These are phyloP conservation scores for Xerocomus brunneocitrinus DNA, from an alignment of 768 basidiomycete genomes.

Conservation along the genomic window DNA sequence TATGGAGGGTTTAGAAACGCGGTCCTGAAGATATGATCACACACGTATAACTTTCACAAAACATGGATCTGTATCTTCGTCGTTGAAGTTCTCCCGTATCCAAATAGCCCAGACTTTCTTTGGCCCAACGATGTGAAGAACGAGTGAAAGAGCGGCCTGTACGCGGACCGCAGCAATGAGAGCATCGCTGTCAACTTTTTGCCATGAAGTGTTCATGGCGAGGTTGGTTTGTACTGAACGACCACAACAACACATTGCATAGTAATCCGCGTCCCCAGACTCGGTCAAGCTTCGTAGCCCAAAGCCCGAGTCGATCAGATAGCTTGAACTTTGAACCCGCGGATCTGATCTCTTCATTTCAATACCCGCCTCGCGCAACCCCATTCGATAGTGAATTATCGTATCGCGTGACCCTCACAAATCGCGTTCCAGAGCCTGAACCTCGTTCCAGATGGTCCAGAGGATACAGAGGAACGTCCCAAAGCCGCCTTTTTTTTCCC, in stretches of 20 bases:
- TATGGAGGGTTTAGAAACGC: not conserved
- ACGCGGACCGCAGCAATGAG: not conserved
- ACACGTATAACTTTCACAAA: not conserved
- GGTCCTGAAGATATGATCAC: not conserved
- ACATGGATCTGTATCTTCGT: not conserved
- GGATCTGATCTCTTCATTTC: conserved; percentile 27
- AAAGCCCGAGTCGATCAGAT: conserved; percentile 17
- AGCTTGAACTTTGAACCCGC: conserved; percentile 27
- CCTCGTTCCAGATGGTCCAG: not conserved
- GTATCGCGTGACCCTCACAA: not conserved
- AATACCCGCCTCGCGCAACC: conserved; percentile 24
- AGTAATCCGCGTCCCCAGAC: too few species aligned
- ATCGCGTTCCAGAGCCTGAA: conserved; percentile 1
- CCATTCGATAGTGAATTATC: not conserved
- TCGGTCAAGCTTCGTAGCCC: not conserved
- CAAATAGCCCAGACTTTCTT: not conserved
- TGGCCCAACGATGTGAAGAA: not conserved
- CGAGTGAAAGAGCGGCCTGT: not conserved
- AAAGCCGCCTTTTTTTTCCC: too few species aligned
- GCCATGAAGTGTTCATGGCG: not conserved
- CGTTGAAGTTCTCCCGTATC: not conserved
- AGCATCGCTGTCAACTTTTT: not conserved
- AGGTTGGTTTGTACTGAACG: too few species aligned
- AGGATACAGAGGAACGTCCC: not conserved
- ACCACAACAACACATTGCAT: too few species aligned